A percentile compares a stretch with the other conserved stretches of the same genome.
phyloP scores from a whole-genome alignment of 176 grass and related monocot species.

The Lolium rigidum region DNA sequence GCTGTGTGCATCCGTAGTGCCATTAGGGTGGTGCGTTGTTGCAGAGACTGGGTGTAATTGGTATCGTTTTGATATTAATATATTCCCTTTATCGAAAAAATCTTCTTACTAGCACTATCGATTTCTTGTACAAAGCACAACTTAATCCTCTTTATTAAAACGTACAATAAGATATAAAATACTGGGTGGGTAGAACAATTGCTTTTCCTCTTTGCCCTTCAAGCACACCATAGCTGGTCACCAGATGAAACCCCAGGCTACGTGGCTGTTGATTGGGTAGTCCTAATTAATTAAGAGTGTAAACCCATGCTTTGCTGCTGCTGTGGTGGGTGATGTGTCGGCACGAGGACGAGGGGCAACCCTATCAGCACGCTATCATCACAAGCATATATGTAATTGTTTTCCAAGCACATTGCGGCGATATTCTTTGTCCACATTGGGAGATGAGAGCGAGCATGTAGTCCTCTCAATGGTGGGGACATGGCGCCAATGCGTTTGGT shows the following conservation, averaged over 20 bases:
- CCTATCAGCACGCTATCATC: slow-evolving; percentile 39
- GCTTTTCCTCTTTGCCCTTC: too few relatives aligned
- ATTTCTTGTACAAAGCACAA: background rate
- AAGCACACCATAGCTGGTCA: slow-evolving; percentile 36
- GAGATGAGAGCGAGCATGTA: slow-evolving; percentile 22
- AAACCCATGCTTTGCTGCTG: slow-evolving; percentile 35
- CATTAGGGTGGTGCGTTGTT: too few relatives aligned
- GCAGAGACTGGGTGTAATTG: too few relatives aligned
- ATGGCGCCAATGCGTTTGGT: slow-evolving; percentile 33
- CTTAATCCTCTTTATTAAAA: background rate
- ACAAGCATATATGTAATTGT: background rate
- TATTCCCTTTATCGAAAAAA: too few relatives aligned
- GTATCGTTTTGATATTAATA: too few relatives aligned
- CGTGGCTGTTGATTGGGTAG: slow-evolving; percentile 18
- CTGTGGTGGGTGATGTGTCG: slow-evolving; percentile 51
- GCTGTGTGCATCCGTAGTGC: too few relatives aligned
- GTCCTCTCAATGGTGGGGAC: background rate
- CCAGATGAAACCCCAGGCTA: background rate
- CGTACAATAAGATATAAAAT: too few relatives aligned
- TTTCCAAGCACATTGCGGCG: background rate
- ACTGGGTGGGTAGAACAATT: too few relatives aligned
- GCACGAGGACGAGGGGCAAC: slow-evolving; percentile 37
- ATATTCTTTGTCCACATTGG: slow-evolving; percentile 41
- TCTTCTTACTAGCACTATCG: background rate
- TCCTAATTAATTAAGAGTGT: slow-evolving; percentile 26